Base-by-base conservation (phyloP, 2,329 filamentous ascomycete species). In the Ascochyta lentis region DNA sequence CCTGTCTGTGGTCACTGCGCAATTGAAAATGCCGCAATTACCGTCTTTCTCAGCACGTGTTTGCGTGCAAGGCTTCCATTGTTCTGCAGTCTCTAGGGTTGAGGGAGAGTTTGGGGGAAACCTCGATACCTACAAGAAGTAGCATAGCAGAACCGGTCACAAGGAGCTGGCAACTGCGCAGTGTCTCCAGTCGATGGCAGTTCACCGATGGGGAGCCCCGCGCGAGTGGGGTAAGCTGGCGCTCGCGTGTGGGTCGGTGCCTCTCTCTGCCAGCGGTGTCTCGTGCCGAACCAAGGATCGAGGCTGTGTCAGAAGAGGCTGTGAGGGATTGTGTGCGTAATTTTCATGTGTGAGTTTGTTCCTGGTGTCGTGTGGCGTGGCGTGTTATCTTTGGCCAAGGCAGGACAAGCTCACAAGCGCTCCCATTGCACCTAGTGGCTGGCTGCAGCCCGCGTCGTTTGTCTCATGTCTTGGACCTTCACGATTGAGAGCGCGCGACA, bases 371-470 rank as follows among this genome's bases (percentile, higher is more conserved):
- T 35, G 33, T 39, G 29, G 53, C 41, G 53, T 56, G 53, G 53
- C 47, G 53, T 37, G 42, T 51, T 56, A 51, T 50, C 46, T 55
- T 13, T 35, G 53, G 53, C 53, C 48, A 56, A 56, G 53, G 42
- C 53, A 56, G 31, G 26, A 51, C 53, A 51, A 56, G 53, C 47
- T 47, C 37, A 26, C 23, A 47, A n/a, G 42, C 22, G 45, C 35
- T 42, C 43, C 49, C 46, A 48, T 38, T 51, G n/a, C 37, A 47
- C 31, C 50, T 54, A 54, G 50, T 48, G 50, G 44, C 42, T 47
- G 49, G 41, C 53, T 50, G 46, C 53, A 50, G 35, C 43, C 37
- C 53, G 47, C 47, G 53, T 56, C 43, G 47, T 47, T 51, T 51
- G 53, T 56, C 53, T 56, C 47, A 51, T 34, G 45, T 39, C 53